Base-by-base conservation (phyloP, 2,329 filamentous ascomycete species). In the Whalleya microplaca region DNA sequence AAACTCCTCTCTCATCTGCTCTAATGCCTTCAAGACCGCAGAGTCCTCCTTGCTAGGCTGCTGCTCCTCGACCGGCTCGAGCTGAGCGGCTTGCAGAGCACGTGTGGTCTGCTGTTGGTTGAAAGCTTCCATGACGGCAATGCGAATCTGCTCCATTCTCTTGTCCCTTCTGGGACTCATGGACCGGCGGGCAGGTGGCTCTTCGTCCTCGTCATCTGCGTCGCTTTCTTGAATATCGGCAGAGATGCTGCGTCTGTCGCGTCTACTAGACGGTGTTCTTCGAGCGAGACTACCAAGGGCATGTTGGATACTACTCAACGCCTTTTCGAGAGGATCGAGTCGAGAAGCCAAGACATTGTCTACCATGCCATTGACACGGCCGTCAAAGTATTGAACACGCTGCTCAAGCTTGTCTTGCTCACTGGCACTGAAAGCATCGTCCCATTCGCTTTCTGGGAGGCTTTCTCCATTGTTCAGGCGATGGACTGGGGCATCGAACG, bases 151-250 rank as follows among this genome's bases (percentile, higher is more conserved):
- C 55, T 97, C 92, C 66, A 93, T 74, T 65, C 86, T 91, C 66
- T 88, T 87, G 69, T 96, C 92, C 59, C 88, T 84, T 55, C 85
- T 84, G 18, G 92, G 91, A 64, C 93, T 97, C 64, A 87, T 81
- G 5, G 90, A 89, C 49, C 91, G 87, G 70, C 85, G 81, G 56
- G 76, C 59, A 53, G 85, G 82, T 51, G 75, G 59, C 54, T 88
- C 90, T 20, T 96, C 92, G 63, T 96, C 93, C 69, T 96, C 92
- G 60, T 96, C 93, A 71, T 98, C 94, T 10, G 95, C 94, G 75
- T 98, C 95, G 70, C 94, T 97, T 56, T 96, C 87, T 46, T 84
- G 80, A 2, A 82, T 69, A 27, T 92, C 89, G n/a, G 80, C 84
- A 45, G 90, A 93, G 41, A 85, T 74, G 71, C 87, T 91, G 64